Evolutionary conservation across 1,139 yeast species (phyloP), one percentile per base, ranked within the genome.

Genomic region (Hansenula lynferdii): DNA sequence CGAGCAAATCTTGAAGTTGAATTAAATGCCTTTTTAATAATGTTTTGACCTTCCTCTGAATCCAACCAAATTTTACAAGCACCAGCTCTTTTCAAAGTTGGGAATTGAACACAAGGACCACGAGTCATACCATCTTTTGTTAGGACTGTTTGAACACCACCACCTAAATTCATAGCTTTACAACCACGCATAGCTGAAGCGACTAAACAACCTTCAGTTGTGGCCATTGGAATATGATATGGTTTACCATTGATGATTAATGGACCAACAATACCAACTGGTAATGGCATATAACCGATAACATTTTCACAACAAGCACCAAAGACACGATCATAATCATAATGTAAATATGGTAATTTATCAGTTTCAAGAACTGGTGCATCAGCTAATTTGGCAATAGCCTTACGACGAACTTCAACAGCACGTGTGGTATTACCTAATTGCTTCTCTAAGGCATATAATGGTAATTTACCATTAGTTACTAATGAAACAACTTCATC

Each of bases 291-390:
- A 59, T 73, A 92, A 29, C 98, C 99, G 62, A 92, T 85, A 43
- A 92, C 98, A 58, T 92, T 92, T 64, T 92, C 99, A 70, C 99
- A 92, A 67, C 99, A 92, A 10, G 98, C 97, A 48, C 98, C 98
- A 58, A 90, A 80, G 11, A 94, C 98, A 53, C 97, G 80, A 57
- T 90, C 95, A 59, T 89, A 94, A 61, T 94, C 97, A 60, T 92
- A 92, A 56, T 79, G 69, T 46, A 72, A 67, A 61, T 79, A 87
- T 16, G 99, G 99, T 49, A 92, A 70, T 49, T 77, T 75, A 30
- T 76, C 70, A 6, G 82, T 62, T 49, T 82, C 84, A 45, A 92
- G 72, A 17, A 85, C 81, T 42, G 96, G 90, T 18, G 95, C 90
- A 48, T 78, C 74, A 10, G 96, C 89, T 41, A 86, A 64, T 41